These are phyloP conservation scores for Colletotrichum sp. DNA, from an alignment of 2,329 filamentous ascomycete species.

Conservation along the genomic window DNA sequence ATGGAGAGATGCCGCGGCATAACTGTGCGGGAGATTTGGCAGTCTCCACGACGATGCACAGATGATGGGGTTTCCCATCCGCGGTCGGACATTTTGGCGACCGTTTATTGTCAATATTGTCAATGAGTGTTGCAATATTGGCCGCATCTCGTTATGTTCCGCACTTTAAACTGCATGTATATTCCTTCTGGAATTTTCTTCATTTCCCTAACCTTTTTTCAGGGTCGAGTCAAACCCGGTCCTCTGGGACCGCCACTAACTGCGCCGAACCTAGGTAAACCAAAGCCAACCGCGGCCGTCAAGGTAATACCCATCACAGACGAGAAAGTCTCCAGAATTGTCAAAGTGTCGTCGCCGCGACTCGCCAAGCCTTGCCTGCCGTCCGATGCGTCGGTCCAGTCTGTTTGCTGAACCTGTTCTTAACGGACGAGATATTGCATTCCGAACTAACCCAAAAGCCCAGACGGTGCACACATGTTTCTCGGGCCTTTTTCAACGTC, in stretches of 20 bases:
- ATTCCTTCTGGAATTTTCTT: not conserved
- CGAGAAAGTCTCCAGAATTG: not conserved
- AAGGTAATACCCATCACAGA: not conserved
- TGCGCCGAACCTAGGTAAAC: not conserved
- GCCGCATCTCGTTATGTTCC: not conserved
- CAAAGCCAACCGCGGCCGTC: not conserved
- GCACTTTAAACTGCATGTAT: not conserved
- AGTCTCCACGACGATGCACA: not conserved
- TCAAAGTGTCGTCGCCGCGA: not conserved
- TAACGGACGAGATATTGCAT: not conserved
- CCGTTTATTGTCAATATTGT: conserved; percentile 1
- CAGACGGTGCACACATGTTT: not conserved
- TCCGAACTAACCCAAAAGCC: not conserved
- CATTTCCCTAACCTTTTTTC: not conserved
- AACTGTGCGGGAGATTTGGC: not conserved
- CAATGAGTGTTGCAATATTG: not conserved
- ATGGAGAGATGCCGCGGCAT: not conserved
- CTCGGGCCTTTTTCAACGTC: not conserved
- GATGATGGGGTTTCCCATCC: not conserved
- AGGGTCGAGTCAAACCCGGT: not conserved
- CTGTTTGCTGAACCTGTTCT: not conserved
- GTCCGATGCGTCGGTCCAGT: not conserved
- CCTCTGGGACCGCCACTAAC: not conserved
- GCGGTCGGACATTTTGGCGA: not conserved
- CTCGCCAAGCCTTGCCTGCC: not conserved